Conservation (phyloP, 106 monocot species). For the Dendrobium huoshanense region DNA sequence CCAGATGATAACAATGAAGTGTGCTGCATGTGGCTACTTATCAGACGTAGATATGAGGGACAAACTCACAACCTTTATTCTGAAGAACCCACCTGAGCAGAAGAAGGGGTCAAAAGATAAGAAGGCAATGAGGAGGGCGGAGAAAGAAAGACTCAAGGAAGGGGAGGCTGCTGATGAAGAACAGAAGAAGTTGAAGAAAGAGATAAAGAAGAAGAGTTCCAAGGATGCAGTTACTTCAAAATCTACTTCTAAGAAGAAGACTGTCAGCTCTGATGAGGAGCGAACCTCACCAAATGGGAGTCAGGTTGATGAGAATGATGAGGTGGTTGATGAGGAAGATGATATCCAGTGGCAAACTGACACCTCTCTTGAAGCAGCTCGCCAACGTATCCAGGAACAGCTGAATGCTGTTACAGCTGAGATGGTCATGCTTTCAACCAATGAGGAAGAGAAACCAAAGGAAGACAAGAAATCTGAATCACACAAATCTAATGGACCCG, state of each 20-base stretch:
- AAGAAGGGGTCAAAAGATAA: conserved; percentile 70
- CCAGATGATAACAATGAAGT: conserved; percentile 68
- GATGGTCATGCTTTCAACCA: conserved; percentile 80
- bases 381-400: conserved; percentile 62
- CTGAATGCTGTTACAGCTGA: conserved; percentile 63
- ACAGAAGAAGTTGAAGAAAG: conserved; percentile 71
- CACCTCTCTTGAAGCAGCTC: conserved; percentile 59
- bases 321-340: conserved; percentile 19
- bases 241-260: conserved; percentile 22
- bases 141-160: conserved; percentile 72
- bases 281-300: conserved; percentile 28
- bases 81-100: conserved; percentile 67
- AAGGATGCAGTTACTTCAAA: conserved; percentile 5
- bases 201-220: conserved; percentile 26
- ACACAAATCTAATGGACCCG: neutral
- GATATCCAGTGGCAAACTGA: conserved; percentile 80
- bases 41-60: conserved; percentile 86
- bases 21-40: conserved; percentile 71
- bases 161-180: conserved; percentile 81
- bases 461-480: conserved; percentile 11
- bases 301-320: conserved; percentile 30
- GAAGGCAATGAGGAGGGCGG: conserved; percentile 74
- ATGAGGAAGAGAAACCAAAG: neutral
- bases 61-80: conserved; percentile 62
- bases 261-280: conserved; percentile 48